phyloP scores from a whole-genome alignment of 148 eudicot species.

The Arctostaphylos glauca region DNA sequence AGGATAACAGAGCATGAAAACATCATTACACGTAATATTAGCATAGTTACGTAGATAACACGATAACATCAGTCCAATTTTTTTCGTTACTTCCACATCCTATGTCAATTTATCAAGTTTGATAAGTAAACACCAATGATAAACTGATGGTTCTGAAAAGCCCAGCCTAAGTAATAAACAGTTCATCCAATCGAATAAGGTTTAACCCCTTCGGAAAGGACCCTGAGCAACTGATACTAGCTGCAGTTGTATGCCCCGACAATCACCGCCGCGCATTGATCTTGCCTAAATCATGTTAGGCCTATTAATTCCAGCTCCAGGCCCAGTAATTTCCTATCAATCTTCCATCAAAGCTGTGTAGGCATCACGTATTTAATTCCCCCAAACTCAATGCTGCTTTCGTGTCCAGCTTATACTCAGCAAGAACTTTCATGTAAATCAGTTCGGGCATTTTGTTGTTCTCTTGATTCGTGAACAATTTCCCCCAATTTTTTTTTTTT shows the following conservation, averaged over 20 bases:
- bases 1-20: neutral
- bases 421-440: neutral
- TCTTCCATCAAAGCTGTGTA: neutral
- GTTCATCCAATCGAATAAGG: neutral
- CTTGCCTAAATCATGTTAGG: neutral
- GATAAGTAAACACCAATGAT: neutral
- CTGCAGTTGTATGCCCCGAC: neutral
- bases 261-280: neutral
- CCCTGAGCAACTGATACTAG: neutral
- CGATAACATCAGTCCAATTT: neutral
- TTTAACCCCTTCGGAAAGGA: neutral
- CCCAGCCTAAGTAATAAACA: neutral
- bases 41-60: neutral
- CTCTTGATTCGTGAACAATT: neutral
- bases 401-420: neutral
- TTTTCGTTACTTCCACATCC: neutral
- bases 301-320: slow-evolving; percentile 6
- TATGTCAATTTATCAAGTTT: neutral
- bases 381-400: neutral
- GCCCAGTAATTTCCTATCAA: neutral
- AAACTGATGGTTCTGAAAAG: neutral
- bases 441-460: neutral
- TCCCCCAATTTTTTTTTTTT: too few species aligned
- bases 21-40: neutral
- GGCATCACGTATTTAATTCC: neutral